These are phyloP conservation scores for Xylariaceae sp. DNA, from an alignment of 2,329 filamentous ascomycete genomes.

Conservation along the genomic window DNA sequence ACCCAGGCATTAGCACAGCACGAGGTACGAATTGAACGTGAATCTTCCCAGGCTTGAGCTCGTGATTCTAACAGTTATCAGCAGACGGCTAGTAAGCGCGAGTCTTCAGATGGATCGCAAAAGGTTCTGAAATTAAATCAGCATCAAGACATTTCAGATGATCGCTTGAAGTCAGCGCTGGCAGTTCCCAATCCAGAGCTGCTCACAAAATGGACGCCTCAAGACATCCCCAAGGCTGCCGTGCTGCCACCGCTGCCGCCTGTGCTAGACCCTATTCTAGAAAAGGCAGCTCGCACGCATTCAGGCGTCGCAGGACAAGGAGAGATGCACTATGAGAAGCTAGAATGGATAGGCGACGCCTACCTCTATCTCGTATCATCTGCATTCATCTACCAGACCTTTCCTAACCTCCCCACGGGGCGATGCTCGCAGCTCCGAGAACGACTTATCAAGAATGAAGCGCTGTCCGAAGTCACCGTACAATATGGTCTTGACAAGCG, in stretches of 20 bases:
- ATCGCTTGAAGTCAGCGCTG: slow-evolving; percentile 8
- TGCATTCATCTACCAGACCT: slow-evolving; percentile 68
- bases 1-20: slow-evolving; percentile 20
- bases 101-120: slow-evolving; percentile 11
- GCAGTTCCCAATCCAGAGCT: slow-evolving; percentile 24
- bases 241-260: slow-evolving; percentile 54
- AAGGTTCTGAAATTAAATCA: slow-evolving; percentile 26
- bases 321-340: slow-evolving; percentile 64
- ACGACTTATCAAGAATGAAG: slow-evolving; percentile 72
- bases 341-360: slow-evolving; percentile 87
- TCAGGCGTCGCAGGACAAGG: slow-evolving; percentile 40
- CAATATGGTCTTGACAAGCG: slow-evolving; percentile 66
- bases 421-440: slow-evolving; percentile 73
- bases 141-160: background rate
- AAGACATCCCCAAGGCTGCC: slow-evolving; percentile 39
- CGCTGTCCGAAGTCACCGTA: slow-evolving; percentile 62
- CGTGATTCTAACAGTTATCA: slow-evolving; percentile 8
- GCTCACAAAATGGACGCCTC: slow-evolving; percentile 46
- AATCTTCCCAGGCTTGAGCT: background rate
- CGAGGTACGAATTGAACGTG: slow-evolving; percentile 18
- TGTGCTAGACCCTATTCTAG: slow-evolving; percentile 54
- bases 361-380: slow-evolving; percentile 75
- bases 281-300: slow-evolving; percentile 63
- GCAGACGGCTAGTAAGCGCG: slow-evolving; percentile 7
- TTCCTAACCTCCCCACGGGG: slow-evolving; percentile 60